Base-by-base conservation (phyloP, 1,139 yeast genomes). In the Casaregolazyma lundiana region DNA sequence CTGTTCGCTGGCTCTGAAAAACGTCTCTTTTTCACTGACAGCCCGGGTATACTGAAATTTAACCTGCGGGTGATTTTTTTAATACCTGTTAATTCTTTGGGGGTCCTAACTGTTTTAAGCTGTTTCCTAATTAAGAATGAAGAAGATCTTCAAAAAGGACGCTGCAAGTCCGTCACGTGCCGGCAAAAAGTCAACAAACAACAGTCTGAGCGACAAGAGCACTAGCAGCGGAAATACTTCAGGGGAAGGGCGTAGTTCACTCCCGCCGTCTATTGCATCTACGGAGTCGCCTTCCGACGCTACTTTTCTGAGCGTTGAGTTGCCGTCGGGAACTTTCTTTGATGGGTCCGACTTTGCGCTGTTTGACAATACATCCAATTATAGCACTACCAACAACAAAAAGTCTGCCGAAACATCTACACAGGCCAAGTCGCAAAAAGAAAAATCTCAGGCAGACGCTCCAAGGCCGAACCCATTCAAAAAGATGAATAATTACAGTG, bases 341-440 rank as follows among this genome's bases (percentile, higher is more conserved):
- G 36, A 40, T 16, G 29, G 21, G 16, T 26, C 26, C n/a, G 43
- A 40, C 43, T 40, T 30, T 40, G 43, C 43, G n/a, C 36, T 20
- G 30, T 40, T 40, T 19, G 43, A 40, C 19, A 22, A 35, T 7
- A 19, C 35, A 32, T 40, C 43, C 43, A 40, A 29, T 40, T 40
- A 30, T 40, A 40, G 43, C 30, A 40, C 30, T 11, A 29, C 43
- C 32, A 40, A 39, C n/a, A 38, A 21, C 41, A 38, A 38, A 38
- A n/a, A n/a, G n/a, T n/a, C n/a, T n/a, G n/a, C n/a, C n/a, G n/a
- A n/a, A n/a, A n/a, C n/a, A n/a, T n/a, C n/a, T n/a, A n/a, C n/a
- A n/a, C n/a, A n/a, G n/a, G n/a, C n/a, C n/a, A n/a, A n/a, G n/a
- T n/a, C n/a, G n/a, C n/a, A n/a, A n/a, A n/a, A n/a, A n/a, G n/a